phyloP scores from a whole-genome alignment of 108 stramenopile species.

The Conticribra guillardii region DNA sequence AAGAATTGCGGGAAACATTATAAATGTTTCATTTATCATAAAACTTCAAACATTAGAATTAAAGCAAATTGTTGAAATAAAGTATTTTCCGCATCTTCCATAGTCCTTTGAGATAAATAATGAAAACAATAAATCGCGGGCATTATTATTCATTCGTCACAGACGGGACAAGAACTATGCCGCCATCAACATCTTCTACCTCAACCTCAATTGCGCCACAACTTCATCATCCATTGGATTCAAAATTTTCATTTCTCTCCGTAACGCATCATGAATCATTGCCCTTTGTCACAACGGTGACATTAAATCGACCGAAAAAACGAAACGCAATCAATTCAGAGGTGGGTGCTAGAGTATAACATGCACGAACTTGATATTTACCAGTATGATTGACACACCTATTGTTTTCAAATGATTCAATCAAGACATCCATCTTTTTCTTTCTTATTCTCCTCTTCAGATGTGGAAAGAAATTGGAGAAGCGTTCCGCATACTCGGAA shows the following conservation, averaged over 20 bases:
- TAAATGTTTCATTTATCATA: too few species aligned
- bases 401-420: not conserved
- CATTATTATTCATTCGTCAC: too few species aligned
- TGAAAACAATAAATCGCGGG: too few species aligned
- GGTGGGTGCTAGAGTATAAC: constrained; percentile 13
- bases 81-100: too few species aligned
- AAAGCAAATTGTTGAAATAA: too few species aligned
- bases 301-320: constrained; percentile 65
- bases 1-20: too few species aligned
- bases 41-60: too few species aligned
- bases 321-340: constrained; percentile 70
- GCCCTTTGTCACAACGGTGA: constrained; percentile 56
- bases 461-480: constrained; percentile 84
- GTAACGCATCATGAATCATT: constrained; percentile 29
- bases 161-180: too few species aligned
- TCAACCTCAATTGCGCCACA: not conserved
- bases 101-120: too few species aligned
- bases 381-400: not conserved
- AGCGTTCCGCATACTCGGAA: constrained; percentile 54
- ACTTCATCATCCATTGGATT: constrained; percentile 27
- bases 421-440: not conserved
- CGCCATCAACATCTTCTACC: constrained; percentile 4
- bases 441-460: constrained; percentile 4
- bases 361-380: not conserved
- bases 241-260: constrained; percentile 22